Conservation (phyloP, 257 asterid genomes). For the Gardenia jasminoides region DNA sequence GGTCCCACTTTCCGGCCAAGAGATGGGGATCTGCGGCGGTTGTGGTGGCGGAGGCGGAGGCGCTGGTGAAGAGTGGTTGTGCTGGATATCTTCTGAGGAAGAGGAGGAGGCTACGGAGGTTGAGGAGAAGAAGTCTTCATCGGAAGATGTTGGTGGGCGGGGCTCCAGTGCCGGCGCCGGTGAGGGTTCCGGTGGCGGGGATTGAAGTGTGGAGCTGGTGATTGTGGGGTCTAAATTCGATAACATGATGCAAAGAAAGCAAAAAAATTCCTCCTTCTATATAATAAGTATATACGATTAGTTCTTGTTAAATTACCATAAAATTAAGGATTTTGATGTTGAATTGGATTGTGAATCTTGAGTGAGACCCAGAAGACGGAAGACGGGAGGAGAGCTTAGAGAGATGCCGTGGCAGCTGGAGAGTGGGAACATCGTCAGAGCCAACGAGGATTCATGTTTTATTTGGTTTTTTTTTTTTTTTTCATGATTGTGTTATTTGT, state of each 20-base stretch:
- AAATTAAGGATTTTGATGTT: not conserved
- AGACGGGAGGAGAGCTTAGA: too few relatives aligned
- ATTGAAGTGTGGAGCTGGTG: conserved; percentile 4
- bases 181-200: not conserved
- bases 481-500: too few relatives aligned
- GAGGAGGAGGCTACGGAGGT: conserved; percentile 44
- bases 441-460: conserved; percentile 4
- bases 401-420: too few relatives aligned
- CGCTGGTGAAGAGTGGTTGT: conserved; percentile 20
- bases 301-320: not conserved
- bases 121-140: conserved; percentile 73
- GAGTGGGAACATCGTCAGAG: not conserved
- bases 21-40: conserved; percentile 72
- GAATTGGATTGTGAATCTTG: not conserved
- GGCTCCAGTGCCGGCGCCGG: conserved; percentile 8
- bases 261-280: not conserved
- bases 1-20: conserved; percentile 67
- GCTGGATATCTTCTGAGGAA: conserved; percentile 48
- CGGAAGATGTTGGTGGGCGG: conserved; percentile 46
- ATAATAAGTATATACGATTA: too few relatives aligned
- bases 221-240: conserved; percentile 22
- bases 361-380: not conserved
- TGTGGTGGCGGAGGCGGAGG: conserved; percentile 32
- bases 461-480: not conserved
- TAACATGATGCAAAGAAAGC: conserved; percentile 21